Evolutionary conservation across 768 basidiomycete genomes (phyloP).

Genomic region (Mycena belliarum): DNA sequence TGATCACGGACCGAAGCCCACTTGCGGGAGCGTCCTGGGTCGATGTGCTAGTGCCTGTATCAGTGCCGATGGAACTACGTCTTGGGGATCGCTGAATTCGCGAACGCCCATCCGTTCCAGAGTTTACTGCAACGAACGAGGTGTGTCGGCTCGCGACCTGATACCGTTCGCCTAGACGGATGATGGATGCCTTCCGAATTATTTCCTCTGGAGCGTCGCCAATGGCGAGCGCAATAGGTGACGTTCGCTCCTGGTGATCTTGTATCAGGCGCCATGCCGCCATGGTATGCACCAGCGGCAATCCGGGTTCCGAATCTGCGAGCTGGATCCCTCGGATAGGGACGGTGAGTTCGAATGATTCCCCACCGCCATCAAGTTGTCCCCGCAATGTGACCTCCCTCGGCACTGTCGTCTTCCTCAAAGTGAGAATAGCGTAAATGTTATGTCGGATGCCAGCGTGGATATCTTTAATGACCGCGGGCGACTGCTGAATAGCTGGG

Average conservation of each 20-base stretch:
- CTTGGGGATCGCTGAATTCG: not conserved
- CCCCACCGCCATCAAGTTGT: conserved; percentile 35
- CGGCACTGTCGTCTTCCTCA: conserved; percentile 31
- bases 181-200: conserved; percentile 44
- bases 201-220: conserved; percentile 33
- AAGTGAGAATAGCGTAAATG: conserved; percentile 35
- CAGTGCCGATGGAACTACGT: not conserved
- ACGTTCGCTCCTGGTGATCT: conserved; percentile 42
- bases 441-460: conserved; percentile 37
- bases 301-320: conserved; percentile 32
- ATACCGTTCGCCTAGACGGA: conserved; percentile 52
- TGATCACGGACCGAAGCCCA: not conserved
- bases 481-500: conserved; percentile 38
- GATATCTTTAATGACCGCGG: conserved; percentile 32
- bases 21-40: not conserved
- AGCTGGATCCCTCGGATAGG: conserved; percentile 33
- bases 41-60: not conserved
- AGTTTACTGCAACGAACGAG: conserved; percentile 57
- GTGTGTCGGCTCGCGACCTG: conserved; percentile 54
- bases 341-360: conserved; percentile 31
- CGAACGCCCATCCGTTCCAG: conserved; percentile 24
- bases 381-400: conserved; percentile 35
- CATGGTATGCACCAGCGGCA: conserved; percentile 51
- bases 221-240: conserved; percentile 33
- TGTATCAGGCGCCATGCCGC: conserved; percentile 57